Evolutionary conservation across 768 basidiomycete species (phyloP), one percentile per base, ranked within the genome.

Genomic region (Tricholomella constricta): DNA sequence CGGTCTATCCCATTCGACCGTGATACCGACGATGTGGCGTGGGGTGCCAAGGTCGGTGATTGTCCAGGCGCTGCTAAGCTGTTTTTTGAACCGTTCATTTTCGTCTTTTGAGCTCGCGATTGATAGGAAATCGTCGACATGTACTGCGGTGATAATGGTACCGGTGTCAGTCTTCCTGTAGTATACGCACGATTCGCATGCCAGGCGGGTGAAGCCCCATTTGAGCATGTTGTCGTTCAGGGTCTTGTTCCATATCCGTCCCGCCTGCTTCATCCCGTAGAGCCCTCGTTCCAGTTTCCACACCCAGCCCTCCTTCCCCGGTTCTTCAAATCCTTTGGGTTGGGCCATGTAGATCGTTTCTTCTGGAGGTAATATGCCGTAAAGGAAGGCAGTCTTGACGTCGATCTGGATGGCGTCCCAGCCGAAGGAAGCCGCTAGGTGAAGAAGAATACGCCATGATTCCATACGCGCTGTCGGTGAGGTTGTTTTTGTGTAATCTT

Each of bases 331-430:
- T 5, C 27, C 48, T 17, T 37, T 10, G 3, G 48, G 38, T 20
- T 49, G 36, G 7, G 37, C 37, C 48, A 49, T 49, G n/a, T 49
- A 49, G 15, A 17, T 8, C 27, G 15, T 32, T 27, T 49, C 29
- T 9, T 49, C 48, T 14, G 38, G 11, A 10, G 38, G 48, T 40
- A 49, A 25, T 1, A 40, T 5, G 3, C 46, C 35, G 20, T 48
- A 23, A 4, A 48, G 23, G 27, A 46, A 46, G 3, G 45, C 45
- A 1, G 31, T 46, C 45, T 46, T 46, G 7, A 46, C 45, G 31
- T 34, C 45, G 12, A 47, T 36, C 15, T 47, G 45, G 6, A n/a
- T 20, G 2, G 45, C 45, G 17, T 47, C 29, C 45, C 45, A 47
- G 4, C 45, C 45, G n/a, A 27, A 10, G 6, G 48, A 23, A 3